Evolutionary conservation across 1,284 basidiomycete species (phyloP).

Genomic region (Fomes fomentarius): DNA sequence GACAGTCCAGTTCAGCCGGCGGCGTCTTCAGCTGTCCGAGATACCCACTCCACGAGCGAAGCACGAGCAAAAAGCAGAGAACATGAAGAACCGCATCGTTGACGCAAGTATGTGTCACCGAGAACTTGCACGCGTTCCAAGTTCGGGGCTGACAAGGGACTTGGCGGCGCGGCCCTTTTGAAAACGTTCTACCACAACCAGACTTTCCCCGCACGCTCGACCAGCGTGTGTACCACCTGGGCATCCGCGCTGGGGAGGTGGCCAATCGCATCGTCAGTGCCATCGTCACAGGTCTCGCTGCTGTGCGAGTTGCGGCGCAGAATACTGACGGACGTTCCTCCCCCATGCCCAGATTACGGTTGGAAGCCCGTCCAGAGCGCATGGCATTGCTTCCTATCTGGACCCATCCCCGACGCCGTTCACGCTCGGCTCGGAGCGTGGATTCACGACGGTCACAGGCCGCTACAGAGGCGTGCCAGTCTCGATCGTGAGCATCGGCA

Average conservation of each 20-base stretch:
- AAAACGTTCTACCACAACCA: conserved; percentile 29
- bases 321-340: neutral
- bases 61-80: neutral
- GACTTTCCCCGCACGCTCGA: conserved; percentile 77
- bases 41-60: neutral
- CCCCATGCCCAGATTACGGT: conserved; percentile 65
- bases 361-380: conserved; percentile 72
- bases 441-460: conserved; percentile 83
- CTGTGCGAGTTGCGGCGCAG: conserved; percentile 1
- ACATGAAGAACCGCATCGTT: conserved; percentile 60
- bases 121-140: no score
- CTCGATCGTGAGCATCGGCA: conserved; percentile 81
- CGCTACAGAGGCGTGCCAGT: conserved; percentile 70
- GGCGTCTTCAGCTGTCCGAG: neutral
- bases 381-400: conserved; percentile 59
- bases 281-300: neutral
- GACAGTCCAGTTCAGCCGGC: conserved; percentile 14
- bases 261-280: conserved; percentile 80
- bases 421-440: conserved; percentile 70
- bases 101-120: conserved; percentile 57
- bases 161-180: neutral
- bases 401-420: conserved; percentile 65
- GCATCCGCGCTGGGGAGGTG: conserved; percentile 72
- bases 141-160: no score
- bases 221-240: conserved; percentile 79